phyloP scores from a whole-genome alignment of 2,329 filamentous ascomycete genomes.

The Ophioceras dolichostomum region DNA sequence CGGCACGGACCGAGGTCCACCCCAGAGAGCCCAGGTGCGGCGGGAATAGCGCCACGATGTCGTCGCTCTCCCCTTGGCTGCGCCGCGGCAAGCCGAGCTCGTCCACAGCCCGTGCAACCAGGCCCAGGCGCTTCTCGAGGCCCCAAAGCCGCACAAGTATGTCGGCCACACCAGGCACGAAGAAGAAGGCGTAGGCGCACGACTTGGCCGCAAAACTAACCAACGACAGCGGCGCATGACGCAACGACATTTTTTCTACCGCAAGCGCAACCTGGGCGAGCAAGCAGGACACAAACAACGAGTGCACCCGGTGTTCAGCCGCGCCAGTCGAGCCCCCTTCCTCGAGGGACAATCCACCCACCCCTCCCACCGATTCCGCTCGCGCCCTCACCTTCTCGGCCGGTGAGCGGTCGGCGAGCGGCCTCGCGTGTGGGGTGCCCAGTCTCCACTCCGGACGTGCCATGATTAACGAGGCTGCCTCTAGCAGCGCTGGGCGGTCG shows the following conservation, averaged over 20 bases:
- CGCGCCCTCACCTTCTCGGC: slow-evolving; percentile 30
- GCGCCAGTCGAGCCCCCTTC: slow-evolving; percentile 42
- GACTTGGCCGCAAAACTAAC: slow-evolving; percentile 85
- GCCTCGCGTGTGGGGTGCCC: slow-evolving; percentile 54
- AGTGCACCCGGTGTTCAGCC: slow-evolving; percentile 77
- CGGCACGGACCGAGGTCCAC: slow-evolving; percentile 38
- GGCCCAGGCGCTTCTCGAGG: slow-evolving; percentile 42
- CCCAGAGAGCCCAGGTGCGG: slow-evolving; percentile 44
- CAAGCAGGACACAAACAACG: slow-evolving; percentile 74
- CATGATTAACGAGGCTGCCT: slow-evolving; percentile 73
- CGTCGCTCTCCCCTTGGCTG: slow-evolving; percentile 43
- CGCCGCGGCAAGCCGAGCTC: slow-evolving; percentile 53
- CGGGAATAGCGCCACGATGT: slow-evolving; percentile 60
- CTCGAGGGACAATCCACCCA: slow-evolving; percentile 53
- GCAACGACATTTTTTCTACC: slow-evolving; percentile 78
- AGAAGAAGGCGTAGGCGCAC: slow-evolving; percentile 88
- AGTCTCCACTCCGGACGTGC: slow-evolving; percentile 78
- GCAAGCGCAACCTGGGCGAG: slow-evolving; percentile 74
- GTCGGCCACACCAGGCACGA: slow-evolving; percentile 76
- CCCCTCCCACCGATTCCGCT: slow-evolving; percentile 39
- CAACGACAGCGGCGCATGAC: slow-evolving; percentile 51
- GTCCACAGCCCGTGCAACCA: slow-evolving; percentile 58
- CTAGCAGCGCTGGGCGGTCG: slow-evolving; percentile 71
- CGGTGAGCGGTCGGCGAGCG: slow-evolving; percentile 42
- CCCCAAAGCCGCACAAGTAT: slow-evolving; percentile 75